Percentiles rank a stretch among this genome's conserved stretches.
Conservation (phyloP, 768 basidiomycete species). For the Ephemerocybe angulata region DNA sequence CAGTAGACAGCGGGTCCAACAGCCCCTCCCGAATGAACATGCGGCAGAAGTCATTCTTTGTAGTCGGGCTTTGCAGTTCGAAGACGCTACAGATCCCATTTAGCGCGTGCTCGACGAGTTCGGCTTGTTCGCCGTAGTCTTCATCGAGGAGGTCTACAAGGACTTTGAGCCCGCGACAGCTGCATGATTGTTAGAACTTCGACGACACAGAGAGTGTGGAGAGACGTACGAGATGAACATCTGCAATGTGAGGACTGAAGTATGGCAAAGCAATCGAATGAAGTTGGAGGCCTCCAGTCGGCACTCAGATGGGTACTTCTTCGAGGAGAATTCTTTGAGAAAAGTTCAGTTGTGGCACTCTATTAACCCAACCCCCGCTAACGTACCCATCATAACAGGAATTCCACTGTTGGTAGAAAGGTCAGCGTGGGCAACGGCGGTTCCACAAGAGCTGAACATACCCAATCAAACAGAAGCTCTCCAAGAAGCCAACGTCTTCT, state of each 20-base stretch:
- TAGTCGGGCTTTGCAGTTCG: constrained; percentile 92
- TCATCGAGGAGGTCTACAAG: constrained; percentile 96
- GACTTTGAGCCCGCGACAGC: constrained; percentile 91
- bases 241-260: constrained; percentile 89
- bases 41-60: constrained; percentile 96
- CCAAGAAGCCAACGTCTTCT: constrained; percentile 78
- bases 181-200: constrained; percentile 22
- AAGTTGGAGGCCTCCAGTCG: constrained; percentile 94
- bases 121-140: constrained; percentile 87
- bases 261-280: constrained; percentile 86
- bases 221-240: constrained; percentile 99
- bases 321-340: constrained; percentile 79
- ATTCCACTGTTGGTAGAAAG: constrained; percentile 64
- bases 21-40: constrained; percentile 98
- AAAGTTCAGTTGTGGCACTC: constrained; percentile 2
- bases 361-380: background rate
- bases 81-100: constrained; percentile 95
- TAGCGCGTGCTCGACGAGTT: constrained; percentile 88
- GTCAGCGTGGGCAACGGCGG: constrained; percentile 2
- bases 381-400: constrained; percentile 87
- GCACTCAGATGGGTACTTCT: constrained; percentile 90
- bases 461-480: constrained; percentile 94
- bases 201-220: background rate
- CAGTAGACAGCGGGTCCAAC: constrained; percentile 87
- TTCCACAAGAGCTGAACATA: constrained; percentile 25